Evolutionary conservation across 73 alveolate species (phyloP), one percentile per base, ranked within the genome.

Genomic region (Symbiodinium pilosum): DNA sequence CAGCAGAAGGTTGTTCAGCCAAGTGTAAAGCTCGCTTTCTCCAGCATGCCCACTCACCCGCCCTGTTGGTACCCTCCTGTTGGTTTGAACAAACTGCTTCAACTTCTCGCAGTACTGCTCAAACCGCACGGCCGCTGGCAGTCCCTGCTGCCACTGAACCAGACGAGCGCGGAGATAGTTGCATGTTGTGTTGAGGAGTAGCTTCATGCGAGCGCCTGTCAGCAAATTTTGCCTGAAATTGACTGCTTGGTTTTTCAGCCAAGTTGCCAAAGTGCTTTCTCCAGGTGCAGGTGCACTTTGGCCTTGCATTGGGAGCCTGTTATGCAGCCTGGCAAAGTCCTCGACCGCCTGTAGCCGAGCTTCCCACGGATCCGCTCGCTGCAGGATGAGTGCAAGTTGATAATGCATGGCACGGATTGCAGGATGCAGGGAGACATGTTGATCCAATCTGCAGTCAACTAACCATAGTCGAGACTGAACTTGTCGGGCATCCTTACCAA

Each of bases 221-320:
- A 69, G 30, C 41, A 3, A 2, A 2, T 34, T n/a, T 24, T 0
- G 0, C 4, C 9, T 28, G 24, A 69, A 4, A 4, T 0, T 8
- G 39, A 0, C 0, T 20, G 43, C 44, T 12, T 30, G 52, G n/a
- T 68, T 39, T 16, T 8, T 36, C 73, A 69, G 77, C 97, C 97
- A 91, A 16, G 0, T n/a, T 11, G 43, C 97, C 81, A 91, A n/a
- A 2, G 21, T 12, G 30, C 6, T 9, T 32, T 91, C 97, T 6
- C 7, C 40, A 40, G 6, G n/a, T 16, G 21, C 30, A 14, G 2
- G 34, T 68, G 21, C 1, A 1, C 30, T 4, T 4, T 42, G 28
- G 26, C 30, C 3, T n/a, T n/a, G n/a, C n/a, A n/a, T n/a, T 11
- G 97, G 97, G 39, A 91, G 81, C 81, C 88, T 91, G 77, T 81